phyloP scores from a whole-genome alignment of 805 yeast genomes.

The Pichia heedii region DNA sequence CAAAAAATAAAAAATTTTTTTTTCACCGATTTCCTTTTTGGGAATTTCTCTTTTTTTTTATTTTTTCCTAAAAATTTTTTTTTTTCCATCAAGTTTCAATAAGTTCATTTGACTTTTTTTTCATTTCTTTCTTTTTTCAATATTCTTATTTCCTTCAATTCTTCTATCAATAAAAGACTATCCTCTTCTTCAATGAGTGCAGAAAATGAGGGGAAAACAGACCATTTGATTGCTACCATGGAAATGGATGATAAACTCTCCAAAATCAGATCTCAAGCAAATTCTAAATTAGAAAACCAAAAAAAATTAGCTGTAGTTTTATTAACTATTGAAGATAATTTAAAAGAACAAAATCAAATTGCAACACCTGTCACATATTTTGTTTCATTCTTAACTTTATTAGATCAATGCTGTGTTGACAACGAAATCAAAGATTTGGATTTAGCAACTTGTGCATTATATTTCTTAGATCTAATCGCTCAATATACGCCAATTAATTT shows the following conservation, averaged over 20 bases:
- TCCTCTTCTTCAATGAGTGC: no score
- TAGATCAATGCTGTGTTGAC: slow-evolving; percentile 61
- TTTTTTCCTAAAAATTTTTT: no score
- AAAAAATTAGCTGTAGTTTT: slow-evolving; percentile 76
- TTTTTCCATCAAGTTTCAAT: no score
- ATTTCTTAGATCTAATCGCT: slow-evolving; percentile 70
- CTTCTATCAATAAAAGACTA: no score
- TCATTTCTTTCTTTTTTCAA: no score
- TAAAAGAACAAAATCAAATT: slow-evolving; percentile 54
- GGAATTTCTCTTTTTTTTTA: no score
- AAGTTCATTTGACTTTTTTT: no score
- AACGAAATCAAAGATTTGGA: slow-evolving; percentile 47
- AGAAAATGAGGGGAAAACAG: slow-evolving; percentile 5
- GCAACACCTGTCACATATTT: slow-evolving; percentile 73
- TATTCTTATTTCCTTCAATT: no score
- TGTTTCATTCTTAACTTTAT: slow-evolving; percentile 69
- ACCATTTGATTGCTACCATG: slow-evolving; percentile 19
- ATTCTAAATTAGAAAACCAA: slow-evolving; percentile 80
- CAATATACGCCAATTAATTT: slow-evolving; percentile 65
- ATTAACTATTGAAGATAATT: slow-evolving; percentile 84
- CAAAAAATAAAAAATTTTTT: no score
- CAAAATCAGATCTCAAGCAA: slow-evolving; percentile 60
- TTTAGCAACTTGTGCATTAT: slow-evolving; percentile 68
- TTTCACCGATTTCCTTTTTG: no score
- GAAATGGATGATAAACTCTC: slow-evolving; percentile 56